Evolutionary conservation across 2,329 filamentous ascomycete species (phyloP), one percentile per base, ranked within the genome.

Genomic region (Penicillium fuscoglaucum): DNA sequence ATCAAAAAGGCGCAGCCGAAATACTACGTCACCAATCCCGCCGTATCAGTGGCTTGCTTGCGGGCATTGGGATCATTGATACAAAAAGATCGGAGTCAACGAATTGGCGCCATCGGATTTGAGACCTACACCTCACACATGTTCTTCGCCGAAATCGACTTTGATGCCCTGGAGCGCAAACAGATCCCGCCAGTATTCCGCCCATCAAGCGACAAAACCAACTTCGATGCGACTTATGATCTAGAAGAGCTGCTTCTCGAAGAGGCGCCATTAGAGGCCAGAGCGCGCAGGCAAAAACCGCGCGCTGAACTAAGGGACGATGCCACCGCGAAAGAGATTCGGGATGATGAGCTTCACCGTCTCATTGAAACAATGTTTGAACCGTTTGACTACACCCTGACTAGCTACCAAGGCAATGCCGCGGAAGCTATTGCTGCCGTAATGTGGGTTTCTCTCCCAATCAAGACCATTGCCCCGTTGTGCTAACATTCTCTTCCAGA

Each of bases 201-300:
- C 21, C 95, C 95, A 0, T 96, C 93, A 0, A 93, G 91, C 56
- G 95, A 98, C 49, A 99, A 99, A 83, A 98, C 95, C 4, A 99
- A 99, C 74, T 99, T 99, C 66, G 95, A 99, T 75, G 95, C 95
- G 5, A 99, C 95, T 0, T 98, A 99, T 72, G 95, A 99, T 74
- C 79, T 99, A 51, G 95, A 99, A 72, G 95, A 99, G 74, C 76
- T 99, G 21, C 78, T 99, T 2, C 77, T 99, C 45, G 95, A 99
- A 75, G 95, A 99, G 73, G 95, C 95, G 13, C 95, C 95, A 1
- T 79, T 99, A 6, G 95, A 99, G 76, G 95, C 95, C 55, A 84
- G 95, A 69, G 92, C 95, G 51, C 85, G 95, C 66, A 87, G 93
- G 71, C 95, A 98, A 74, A 97, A 98, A 75, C 95, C 95, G 2